phyloP scores from a whole-genome alignment of 495 filamentous ascomycete genomes.

The Tricharina praecox region DNA sequence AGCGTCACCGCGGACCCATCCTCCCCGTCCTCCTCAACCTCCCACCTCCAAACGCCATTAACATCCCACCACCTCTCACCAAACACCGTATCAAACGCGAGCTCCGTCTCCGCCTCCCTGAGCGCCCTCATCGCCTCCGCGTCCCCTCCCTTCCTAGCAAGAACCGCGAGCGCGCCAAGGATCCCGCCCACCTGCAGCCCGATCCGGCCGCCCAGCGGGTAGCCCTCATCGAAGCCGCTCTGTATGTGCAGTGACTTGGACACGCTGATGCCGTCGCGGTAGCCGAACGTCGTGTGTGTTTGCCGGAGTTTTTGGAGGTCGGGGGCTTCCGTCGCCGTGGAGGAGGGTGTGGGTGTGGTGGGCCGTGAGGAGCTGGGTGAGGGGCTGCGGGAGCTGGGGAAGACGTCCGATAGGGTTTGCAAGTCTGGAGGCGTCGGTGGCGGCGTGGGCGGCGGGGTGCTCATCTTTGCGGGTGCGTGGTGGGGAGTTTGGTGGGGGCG shows the following conservation, averaged over 20 bases:
- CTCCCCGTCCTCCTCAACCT: slow-evolving; percentile 29
- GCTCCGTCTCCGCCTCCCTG: slow-evolving; percentile 37
- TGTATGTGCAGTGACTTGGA: slow-evolving; percentile 59
- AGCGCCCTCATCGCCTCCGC: slow-evolving; percentile 18
- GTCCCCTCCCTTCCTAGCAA: slow-evolving; percentile 25
- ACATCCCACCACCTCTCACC: slow-evolving; percentile 39
- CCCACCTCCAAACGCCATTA: slow-evolving; percentile 48
- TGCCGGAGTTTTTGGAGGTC: slow-evolving; percentile 13
- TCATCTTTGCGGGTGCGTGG: not conserved
- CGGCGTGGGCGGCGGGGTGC: not conserved
- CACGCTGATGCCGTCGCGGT: slow-evolving; percentile 63
- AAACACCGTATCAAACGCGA: slow-evolving; percentile 48
- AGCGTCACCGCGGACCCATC: slow-evolving; percentile 32
- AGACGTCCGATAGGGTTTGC: not conserved
- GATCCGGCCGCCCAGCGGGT: slow-evolving; percentile 56
- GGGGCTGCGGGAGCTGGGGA: slow-evolving; percentile 1
- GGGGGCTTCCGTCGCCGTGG: too few species aligned
- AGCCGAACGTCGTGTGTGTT: slow-evolving; percentile 65
- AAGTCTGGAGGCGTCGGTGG: not conserved
- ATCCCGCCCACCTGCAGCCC: slow-evolving; percentile 36
- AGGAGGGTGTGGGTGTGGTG: not conserved
- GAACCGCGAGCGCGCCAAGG: slow-evolving; percentile 23
- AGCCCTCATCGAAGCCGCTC: slow-evolving; percentile 77
- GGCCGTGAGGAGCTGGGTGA: not conserved
- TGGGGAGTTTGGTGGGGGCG: too few species aligned